Evolutionary conservation across 495 filamentous ascomycete species (phyloP).

Genomic region (Aspergillus cristatus): DNA sequence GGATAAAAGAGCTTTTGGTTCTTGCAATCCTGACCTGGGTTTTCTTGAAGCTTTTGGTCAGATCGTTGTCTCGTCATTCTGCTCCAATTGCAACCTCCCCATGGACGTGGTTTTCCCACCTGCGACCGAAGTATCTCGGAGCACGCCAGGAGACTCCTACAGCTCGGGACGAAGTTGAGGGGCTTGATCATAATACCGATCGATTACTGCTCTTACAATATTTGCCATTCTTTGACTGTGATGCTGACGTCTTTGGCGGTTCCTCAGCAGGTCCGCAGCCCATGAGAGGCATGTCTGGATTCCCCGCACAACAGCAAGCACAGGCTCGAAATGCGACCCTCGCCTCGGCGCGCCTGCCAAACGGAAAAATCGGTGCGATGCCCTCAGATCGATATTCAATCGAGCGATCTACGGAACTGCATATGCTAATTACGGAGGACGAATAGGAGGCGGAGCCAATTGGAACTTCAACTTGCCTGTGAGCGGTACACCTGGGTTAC

Average conservation of each 20-base stretch:
- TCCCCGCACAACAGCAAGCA: conserved; percentile 56
- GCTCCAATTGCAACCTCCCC: conserved; percentile 18
- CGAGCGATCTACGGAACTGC: neutral
- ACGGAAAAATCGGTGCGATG: conserved; percentile 63
- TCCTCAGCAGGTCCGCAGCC: conserved; percentile 55
- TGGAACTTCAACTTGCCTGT: conserved; percentile 75
- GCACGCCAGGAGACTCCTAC: conserved; percentile 12
- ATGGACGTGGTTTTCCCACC: conserved; percentile 12
- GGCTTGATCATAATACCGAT: conserved; percentile 5
- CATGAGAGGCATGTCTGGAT: conserved; percentile 61
- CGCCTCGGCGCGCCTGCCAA: conserved; percentile 61
- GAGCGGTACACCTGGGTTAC: conserved; percentile 53
- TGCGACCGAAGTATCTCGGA: conserved; percentile 22
- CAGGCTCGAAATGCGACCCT: conserved; percentile 49
- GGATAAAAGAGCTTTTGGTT: neutral
- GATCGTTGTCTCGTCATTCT: conserved; percentile 1
- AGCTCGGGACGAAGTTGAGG: conserved; percentile 7
- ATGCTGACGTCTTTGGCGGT: conserved; percentile 21
- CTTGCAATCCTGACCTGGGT: neutral
- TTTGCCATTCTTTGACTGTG: conserved; percentile 6
- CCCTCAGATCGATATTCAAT: too few species aligned
- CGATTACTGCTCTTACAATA: neutral
- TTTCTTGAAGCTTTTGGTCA: neutral
- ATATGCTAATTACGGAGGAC: conserved; percentile 26
- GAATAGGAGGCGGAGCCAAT: conserved; percentile 53